A percentile compares a stretch with the other conserved stretches of the same genome.
These are phyloP conservation scores for Saturnispora sekii DNA, from an alignment of 805 yeast genomes.

Conservation along the genomic window DNA sequence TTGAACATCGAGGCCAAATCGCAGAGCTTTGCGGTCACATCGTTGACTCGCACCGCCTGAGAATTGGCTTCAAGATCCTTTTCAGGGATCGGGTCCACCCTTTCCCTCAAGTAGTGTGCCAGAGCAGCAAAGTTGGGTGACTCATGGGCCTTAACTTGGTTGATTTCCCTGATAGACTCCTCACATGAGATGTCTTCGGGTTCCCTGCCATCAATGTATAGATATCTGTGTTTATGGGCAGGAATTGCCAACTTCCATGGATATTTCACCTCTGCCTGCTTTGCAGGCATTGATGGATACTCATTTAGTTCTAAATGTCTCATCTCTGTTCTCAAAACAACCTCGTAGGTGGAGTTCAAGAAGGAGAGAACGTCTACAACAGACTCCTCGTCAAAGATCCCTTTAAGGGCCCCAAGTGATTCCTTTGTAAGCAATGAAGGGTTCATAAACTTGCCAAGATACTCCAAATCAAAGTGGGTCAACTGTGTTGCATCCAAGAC, in stretches of 20 bases:
- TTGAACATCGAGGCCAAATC: conserved; percentile 50
- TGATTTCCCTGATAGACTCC: conserved; percentile 24
- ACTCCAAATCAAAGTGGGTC: conserved; percentile 34
- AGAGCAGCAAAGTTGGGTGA: conserved; percentile 40
- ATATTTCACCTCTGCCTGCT: conserved; percentile 39
- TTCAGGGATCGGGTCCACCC: conserved; percentile 10
- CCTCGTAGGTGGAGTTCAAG: conserved; percentile 47
- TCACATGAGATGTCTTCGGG: conserved; percentile 26
- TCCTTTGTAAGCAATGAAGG: conserved; percentile 35
- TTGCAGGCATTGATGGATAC: conserved; percentile 42
- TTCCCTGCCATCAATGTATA: conserved; percentile 66
- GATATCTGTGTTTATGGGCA: conserved; percentile 82
- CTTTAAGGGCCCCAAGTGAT: conserved; percentile 35
- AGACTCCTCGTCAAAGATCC: conserved; percentile 56
- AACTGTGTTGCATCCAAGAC: conserved; percentile 18
- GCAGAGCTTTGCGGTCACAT: conserved; percentile 31
- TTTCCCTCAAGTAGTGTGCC: conserved; percentile 7
- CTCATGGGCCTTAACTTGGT: conserved; percentile 33
- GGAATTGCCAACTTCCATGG: conserved; percentile 94
- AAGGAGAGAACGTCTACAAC: conserved; percentile 58
- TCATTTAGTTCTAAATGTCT: conserved; percentile 53
- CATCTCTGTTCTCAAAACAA: conserved; percentile 35
- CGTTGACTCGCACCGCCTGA: conserved; percentile 11
- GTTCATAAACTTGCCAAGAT: conserved; percentile 47
- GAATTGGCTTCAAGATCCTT: conserved; percentile 11